Conservation (phyloP, 2,329 filamentous ascomycete species). For the Neurospora sp. region DNA sequence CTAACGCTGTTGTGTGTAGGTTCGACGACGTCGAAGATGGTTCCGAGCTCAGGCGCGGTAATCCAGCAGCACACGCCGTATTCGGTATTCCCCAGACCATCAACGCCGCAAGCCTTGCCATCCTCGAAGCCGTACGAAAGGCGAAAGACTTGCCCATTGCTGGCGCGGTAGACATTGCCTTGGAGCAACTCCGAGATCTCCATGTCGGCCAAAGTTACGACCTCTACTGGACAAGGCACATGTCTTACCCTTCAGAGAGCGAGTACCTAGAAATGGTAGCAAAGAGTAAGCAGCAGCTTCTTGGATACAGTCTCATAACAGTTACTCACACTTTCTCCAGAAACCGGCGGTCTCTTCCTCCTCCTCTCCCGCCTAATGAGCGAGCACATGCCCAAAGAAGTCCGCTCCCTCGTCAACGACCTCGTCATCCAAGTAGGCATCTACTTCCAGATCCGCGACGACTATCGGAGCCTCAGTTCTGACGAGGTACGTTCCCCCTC, state of each 20-base stretch:
- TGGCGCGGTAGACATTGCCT: not conserved
- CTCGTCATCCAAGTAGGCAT: conserved; percentile 1
- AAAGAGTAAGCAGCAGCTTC: not conserved
- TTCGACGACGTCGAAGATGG: conserved; percentile 7
- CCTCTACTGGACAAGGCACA: conserved; percentile 3
- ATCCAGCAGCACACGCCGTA: conserved; percentile 72
- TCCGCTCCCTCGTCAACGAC: not conserved
- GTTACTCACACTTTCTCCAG: not conserved
- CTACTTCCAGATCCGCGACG: conserved; percentile 7
- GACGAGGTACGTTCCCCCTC: not conserved
- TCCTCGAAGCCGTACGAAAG: conserved; percentile 68
- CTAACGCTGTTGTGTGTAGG: not conserved
- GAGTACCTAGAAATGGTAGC: conserved; percentile 6
- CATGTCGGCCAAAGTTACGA: conserved; percentile 5
- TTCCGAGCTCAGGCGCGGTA: conserved; percentile 62
- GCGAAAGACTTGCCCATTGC: conserved; percentile 46
- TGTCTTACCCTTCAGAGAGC: not conserved
- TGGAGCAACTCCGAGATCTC: conserved; percentile 4
- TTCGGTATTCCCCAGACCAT: conserved; percentile 80
- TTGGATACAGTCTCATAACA: not conserved
- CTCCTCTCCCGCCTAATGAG: conserved; percentile 4
- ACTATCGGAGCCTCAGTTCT: not conserved
- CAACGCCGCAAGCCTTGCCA: conserved; percentile 80
- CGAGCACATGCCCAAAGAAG: not conserved
- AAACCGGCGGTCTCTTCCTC: conserved; percentile 3